These are phyloP conservation scores for Astragalus glycyphyllos DNA, from an alignment of 306 rosid genomes.

Conservation along the genomic window DNA sequence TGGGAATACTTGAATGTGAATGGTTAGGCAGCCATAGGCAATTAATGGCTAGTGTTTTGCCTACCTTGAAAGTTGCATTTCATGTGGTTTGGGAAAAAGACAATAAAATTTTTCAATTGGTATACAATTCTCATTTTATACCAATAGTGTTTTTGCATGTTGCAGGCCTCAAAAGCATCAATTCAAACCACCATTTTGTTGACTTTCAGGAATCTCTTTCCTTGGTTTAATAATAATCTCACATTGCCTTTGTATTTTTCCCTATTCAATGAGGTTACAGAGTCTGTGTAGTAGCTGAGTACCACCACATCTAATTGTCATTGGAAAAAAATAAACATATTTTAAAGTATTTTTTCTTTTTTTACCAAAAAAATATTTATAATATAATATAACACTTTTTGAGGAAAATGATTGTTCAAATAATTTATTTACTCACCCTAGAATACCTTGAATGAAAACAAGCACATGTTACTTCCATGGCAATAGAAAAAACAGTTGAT, in stretches of 20 bases:
- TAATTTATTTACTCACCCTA: no score
- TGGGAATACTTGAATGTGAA: conserved; percentile 6
- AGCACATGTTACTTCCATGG: not conserved
- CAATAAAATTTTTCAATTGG: conserved; percentile 8
- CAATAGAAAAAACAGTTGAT: not conserved
- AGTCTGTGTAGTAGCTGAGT: conserved; percentile 1
- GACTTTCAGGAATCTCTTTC: conserved; percentile 20
- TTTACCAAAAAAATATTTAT: no score
- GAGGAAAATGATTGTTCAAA: no score
- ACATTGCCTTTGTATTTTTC: conserved; percentile 3
- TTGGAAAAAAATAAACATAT: not conserved
- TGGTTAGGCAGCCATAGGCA: conserved; percentile 17
- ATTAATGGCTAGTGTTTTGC: not conserved
- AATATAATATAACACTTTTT: no score
- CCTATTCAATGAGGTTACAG: not conserved
- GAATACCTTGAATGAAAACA: not conserved
- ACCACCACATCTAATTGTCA: conserved; percentile 5
- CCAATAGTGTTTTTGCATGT: conserved; percentile 21
- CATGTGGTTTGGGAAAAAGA: conserved; percentile 34
- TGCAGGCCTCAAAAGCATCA: conserved; percentile 35
- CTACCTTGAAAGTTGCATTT: conserved; percentile 39
- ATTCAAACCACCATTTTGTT: conserved; percentile 10
- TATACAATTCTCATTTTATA: conserved; percentile 9
- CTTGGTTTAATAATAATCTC: not conserved
- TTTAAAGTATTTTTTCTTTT: no score